These are phyloP conservation scores for Myxozyma vanderwaltii DNA, from an alignment of 805 yeast genomes.

Conservation along the genomic window DNA sequence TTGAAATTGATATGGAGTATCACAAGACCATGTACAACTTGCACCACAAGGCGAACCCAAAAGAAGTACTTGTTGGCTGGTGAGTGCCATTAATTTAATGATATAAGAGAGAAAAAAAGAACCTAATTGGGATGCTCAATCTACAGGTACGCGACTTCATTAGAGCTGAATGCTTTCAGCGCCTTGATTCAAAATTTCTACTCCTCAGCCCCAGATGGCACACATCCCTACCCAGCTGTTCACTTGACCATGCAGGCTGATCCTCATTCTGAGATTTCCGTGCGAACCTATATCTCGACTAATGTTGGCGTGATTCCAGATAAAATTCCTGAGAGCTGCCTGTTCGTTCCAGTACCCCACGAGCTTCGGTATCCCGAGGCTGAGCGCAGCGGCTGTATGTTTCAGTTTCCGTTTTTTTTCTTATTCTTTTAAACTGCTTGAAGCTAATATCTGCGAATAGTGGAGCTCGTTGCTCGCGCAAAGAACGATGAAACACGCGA, in stretches of 20 bases:
- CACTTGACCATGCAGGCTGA: constrained; percentile 71
- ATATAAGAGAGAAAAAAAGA: background rate
- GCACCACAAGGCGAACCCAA: constrained; percentile 76
- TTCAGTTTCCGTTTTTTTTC: constrained; percentile 16
- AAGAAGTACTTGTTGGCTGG: constrained; percentile 83
- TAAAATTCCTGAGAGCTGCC: constrained; percentile 48
- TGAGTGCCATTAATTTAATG: constrained; percentile 51
- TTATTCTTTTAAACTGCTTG: constrained; percentile 39
- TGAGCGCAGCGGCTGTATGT: constrained; percentile 61
- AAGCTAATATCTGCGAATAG: constrained; percentile 34
- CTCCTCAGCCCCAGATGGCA: constrained; percentile 64
- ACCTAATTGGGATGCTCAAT: background rate
- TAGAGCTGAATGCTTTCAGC: constrained; percentile 66
- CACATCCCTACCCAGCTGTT: constrained; percentile 74
- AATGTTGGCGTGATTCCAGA: constrained; percentile 59
- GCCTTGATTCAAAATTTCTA: constrained; percentile 81
- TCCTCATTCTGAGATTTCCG: constrained; percentile 51
- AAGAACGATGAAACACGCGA: constrained; percentile 41
- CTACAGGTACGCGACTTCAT: constrained; percentile 45
- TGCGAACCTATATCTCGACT: constrained; percentile 79
- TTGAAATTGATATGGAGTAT: constrained; percentile 74
- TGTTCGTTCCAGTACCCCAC: constrained; percentile 77
- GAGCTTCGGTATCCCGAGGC: constrained; percentile 57
- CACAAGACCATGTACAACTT: constrained; percentile 70
- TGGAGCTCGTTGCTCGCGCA: constrained; percentile 43